Percentiles rank a stretch among this genome's conserved stretches.
Conservation (phyloP, 768 basidiomycete species). For the Artomyces pyxidatus region DNA sequence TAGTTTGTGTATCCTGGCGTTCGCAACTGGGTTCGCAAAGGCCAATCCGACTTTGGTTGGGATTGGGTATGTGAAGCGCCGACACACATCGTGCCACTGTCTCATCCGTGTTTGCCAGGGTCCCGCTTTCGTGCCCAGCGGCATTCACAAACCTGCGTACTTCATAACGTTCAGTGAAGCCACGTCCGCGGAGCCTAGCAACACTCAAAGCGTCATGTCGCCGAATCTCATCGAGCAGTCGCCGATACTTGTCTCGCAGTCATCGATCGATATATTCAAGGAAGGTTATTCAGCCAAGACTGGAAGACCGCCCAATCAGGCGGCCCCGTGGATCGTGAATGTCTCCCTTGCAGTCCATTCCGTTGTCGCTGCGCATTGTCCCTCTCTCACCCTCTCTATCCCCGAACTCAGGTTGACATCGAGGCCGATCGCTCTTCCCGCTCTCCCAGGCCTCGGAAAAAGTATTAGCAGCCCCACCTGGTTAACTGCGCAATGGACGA, state of each 20-base stretch:
- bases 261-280: constrained; percentile 48
- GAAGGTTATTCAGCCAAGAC: constrained; percentile 36
- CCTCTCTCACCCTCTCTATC: constrained; percentile 35
- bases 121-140: constrained; percentile 49
- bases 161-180: constrained; percentile 31
- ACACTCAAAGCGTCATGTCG: neutral
- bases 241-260: constrained; percentile 26
- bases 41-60: constrained; percentile 51
- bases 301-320: constrained; percentile 27
- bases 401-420: constrained; percentile 39
- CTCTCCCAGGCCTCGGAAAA: constrained; percentile 11
- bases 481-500: constrained; percentile 35
- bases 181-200: neutral
- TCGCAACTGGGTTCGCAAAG: constrained; percentile 42
- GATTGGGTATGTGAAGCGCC: constrained; percentile 20
- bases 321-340: constrained; percentile 50
- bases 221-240: neutral
- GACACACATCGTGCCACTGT: neutral
- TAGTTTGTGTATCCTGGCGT: constrained; percentile 45
- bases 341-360: constrained; percentile 44
- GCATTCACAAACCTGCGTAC: constrained; percentile 49
- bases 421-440: constrained; percentile 21
- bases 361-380: constrained; percentile 24
- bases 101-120: constrained; percentile 25
- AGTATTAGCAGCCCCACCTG: constrained; percentile 27